These are phyloP conservation scores for Trichocladium uniseriatum DNA, from an alignment of 495 filamentous ascomycete genomes.

Conservation along the genomic window DNA sequence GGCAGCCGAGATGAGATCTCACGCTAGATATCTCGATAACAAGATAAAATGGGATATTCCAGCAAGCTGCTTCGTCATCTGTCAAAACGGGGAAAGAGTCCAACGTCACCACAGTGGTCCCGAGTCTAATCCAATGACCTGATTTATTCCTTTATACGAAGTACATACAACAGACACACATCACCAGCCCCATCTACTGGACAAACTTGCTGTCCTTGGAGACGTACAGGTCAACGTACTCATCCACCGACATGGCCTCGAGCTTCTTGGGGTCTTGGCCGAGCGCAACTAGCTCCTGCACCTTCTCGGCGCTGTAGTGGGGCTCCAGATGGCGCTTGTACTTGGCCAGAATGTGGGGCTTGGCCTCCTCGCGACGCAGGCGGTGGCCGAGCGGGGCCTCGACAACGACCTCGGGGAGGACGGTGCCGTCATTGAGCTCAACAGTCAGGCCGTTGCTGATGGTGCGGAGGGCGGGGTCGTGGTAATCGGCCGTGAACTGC, in stretches of 20 bases:
- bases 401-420: constrained; percentile 81
- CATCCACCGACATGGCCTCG: constrained; percentile 73
- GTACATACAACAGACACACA: background rate
- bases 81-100: too few relatives aligned
- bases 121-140: background rate
- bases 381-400: constrained; percentile 93
- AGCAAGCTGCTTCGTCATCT: too few relatives aligned
- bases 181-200: constrained; percentile 6
- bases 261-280: constrained; percentile 63
- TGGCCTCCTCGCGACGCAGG: constrained; percentile 87
- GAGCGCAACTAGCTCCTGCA: constrained; percentile 68
- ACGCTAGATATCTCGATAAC: too few relatives aligned
- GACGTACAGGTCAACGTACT: constrained; percentile 91
- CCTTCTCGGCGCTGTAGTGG: constrained; percentile 65
- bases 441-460: constrained; percentile 95
- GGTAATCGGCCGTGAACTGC: constrained; percentile 89
- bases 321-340: constrained; percentile 84
- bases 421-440: constrained; percentile 88
- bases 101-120: too few relatives aligned
- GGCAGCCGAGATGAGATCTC: too few relatives aligned
- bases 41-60: too few relatives aligned
- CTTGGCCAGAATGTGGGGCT: constrained; percentile 90
- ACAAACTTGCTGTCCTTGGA: constrained; percentile 48
- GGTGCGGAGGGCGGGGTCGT: constrained; percentile 81
- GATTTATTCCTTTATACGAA: background rate